Conservation (phyloP, 2,329 filamentous ascomycete species). For the Exophiala sp. region DNA sequence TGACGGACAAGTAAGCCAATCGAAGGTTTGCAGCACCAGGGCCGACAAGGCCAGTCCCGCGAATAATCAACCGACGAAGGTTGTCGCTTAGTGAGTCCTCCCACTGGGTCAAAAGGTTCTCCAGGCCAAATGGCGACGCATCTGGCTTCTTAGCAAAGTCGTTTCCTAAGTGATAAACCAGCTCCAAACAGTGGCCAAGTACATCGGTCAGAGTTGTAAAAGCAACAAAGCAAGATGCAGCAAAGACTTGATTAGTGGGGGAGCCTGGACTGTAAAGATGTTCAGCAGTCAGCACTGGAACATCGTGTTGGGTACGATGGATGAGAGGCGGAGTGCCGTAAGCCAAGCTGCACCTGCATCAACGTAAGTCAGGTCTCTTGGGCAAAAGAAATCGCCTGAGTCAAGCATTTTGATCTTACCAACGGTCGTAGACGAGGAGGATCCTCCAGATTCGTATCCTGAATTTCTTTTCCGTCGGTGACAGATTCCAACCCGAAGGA, state of each 20-base stretch:
- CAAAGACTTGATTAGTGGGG: conserved; percentile 20
- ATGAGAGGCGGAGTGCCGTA: conserved; percentile 54
- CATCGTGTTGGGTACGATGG: conserved; percentile 46
- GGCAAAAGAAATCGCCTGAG: background rate
- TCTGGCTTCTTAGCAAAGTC: conserved; percentile 22
- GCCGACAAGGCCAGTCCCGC: conserved; percentile 38
- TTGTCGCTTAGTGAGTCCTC: conserved; percentile 38
- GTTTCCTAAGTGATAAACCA: conserved; percentile 35
- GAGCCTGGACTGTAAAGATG: conserved; percentile 7
- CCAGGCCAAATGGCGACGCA: conserved; percentile 32
- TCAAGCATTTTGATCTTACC: conserved; percentile 38
- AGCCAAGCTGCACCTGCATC: conserved; percentile 48
- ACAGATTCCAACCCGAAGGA: conserved; percentile 53
- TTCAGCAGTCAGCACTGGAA: conserved; percentile 44
- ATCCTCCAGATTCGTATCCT: conserved; percentile 57
- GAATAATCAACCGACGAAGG: conserved; percentile 35
- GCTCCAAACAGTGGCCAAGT: conserved; percentile 36
- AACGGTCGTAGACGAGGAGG: conserved; percentile 53
- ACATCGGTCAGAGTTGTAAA: conserved; percentile 47
- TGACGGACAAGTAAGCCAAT: conserved; percentile 49
- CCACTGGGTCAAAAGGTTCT: conserved; percentile 44
- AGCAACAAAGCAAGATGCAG: conserved; percentile 44
- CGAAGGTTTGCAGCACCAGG: conserved; percentile 52
- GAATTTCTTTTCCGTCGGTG: conserved; percentile 48
- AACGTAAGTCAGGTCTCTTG: background rate